A percentile compares a stretch with the other conserved stretches of the same genome.
These are phyloP conservation scores for Aschersonia sp. DNA, from an alignment of 2,329 filamentous ascomycete species.

Conservation along the genomic window DNA sequence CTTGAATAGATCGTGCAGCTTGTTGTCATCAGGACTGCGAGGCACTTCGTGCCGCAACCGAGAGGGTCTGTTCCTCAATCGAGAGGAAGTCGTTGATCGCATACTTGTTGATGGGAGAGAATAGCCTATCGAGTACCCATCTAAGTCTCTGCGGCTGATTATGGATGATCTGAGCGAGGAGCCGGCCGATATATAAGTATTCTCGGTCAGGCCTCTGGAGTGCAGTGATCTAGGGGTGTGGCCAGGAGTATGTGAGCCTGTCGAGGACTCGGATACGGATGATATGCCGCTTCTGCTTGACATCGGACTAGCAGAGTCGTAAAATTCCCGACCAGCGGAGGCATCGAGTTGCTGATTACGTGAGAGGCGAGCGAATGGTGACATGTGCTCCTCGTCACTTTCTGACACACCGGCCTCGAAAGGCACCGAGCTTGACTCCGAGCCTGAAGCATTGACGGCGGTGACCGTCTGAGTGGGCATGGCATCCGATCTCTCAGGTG, in stretches of 20 bases:
- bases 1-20: conserved; percentile 69
- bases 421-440: conserved; percentile 38
- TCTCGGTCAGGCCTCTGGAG: conserved; percentile 43
- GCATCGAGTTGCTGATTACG: conserved; percentile 49
- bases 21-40: conserved; percentile 59
- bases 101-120: conserved; percentile 20
- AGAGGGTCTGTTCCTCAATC: conserved; percentile 41
- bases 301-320: conserved; percentile 51
- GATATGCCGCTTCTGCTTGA: conserved; percentile 52
- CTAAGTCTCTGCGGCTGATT: conserved; percentile 21
- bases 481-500: conserved; percentile 55
- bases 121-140: conserved; percentile 39
- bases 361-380: conserved; percentile 62
- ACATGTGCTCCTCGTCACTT: conserved; percentile 65
- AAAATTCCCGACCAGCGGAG: conserved; percentile 40
- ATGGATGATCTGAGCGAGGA: conserved; percentile 27
- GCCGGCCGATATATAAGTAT: conserved; percentile 55
- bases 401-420: conserved; percentile 50
- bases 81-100: conserved; percentile 33
- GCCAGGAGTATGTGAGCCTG: conserved; percentile 35
- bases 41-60: conserved; percentile 68
- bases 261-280: conserved; percentile 37
- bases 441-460: conserved; percentile 35
- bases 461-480: conserved; percentile 30
- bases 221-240: conserved; percentile 34